Conservation (phyloP, 352 stramenopile species). For the Globisporangium mamillatum region DNA sequence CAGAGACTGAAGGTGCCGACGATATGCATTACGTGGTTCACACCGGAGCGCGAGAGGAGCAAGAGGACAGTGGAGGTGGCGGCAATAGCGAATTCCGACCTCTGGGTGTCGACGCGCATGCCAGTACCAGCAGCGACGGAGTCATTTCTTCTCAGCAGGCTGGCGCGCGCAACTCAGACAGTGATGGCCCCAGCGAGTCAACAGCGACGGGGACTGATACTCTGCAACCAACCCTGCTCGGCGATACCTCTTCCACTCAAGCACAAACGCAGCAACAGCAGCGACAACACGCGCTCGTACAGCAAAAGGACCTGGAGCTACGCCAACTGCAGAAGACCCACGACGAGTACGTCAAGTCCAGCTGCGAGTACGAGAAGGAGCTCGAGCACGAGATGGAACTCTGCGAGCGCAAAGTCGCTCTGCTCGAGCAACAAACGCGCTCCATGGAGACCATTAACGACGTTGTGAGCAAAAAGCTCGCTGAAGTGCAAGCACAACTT, state of each 20-base stretch:
- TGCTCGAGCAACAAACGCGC: conserved; percentile 26
- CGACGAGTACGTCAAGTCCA: conserved; percentile 74
- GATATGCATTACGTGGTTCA: not conserved
- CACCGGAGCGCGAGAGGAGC: not conserved
- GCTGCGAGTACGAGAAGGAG: conserved; percentile 72
- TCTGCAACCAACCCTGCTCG: not conserved
- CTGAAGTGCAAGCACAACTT: conserved; percentile 27
- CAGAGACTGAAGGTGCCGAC: not conserved
- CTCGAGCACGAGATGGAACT: conserved; percentile 59
- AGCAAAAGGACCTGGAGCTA: conserved; percentile 28
- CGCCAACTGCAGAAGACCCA: conserved; percentile 52
- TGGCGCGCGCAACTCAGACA: not conserved
- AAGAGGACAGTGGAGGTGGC: not conserved
- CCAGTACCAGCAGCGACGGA: not conserved
- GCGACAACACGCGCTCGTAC: conserved; percentile 3
- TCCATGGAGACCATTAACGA: conserved; percentile 32
- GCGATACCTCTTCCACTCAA: not conserved
- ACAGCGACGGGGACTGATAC: not conserved
- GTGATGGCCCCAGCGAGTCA: not conserved
- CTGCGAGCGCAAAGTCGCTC: conserved; percentile 41
- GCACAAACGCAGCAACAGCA: not conserved
- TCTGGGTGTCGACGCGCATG: not conserved
- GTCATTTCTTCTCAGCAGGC: not conserved
- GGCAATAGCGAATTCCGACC: not conserved
- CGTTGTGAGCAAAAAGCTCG: conserved; percentile 18